These are phyloP conservation scores for Groenewaldozyma sp. DNA, from an alignment of 1,139 yeast genomes.

Conservation along the genomic window DNA sequence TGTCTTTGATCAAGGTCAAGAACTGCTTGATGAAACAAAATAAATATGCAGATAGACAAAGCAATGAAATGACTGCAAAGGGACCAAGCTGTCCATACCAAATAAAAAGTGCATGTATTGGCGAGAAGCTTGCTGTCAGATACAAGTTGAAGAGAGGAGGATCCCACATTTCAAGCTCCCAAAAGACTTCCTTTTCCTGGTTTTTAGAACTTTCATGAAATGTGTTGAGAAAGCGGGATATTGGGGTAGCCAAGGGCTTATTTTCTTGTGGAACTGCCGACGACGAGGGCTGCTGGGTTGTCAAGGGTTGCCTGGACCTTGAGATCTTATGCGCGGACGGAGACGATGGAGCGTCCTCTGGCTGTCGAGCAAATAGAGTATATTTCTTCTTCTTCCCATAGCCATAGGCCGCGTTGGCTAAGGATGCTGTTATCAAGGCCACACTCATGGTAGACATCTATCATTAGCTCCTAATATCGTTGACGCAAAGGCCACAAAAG, in stretches of 20 bases:
- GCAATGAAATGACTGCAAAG: conserved; percentile 27
- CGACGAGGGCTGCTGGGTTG: neutral
- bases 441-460: neutral
- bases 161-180: conserved; percentile 52
- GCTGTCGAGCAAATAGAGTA: conserved; percentile 33
- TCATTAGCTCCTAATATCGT: too few relatives aligned
- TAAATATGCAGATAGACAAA: conserved; percentile 35
- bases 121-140: conserved; percentile 48
- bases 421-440: neutral
- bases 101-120: conserved; percentile 39
- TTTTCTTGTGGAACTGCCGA: neutral
- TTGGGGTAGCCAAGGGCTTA: too few relatives aligned
- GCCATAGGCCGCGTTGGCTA: conserved; percentile 29
- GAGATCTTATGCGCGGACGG: conserved; percentile 31
- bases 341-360: conserved; percentile 32
- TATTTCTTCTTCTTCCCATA: conserved; percentile 33
- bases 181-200: conserved; percentile 25
- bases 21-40: conserved; percentile 38
- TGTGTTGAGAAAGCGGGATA: too few relatives aligned
- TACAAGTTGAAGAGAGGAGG: conserved; percentile 46
- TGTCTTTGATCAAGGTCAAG: conserved; percentile 45
- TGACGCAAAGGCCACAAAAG: too few relatives aligned
- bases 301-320: too few relatives aligned
- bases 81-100: conserved; percentile 36
- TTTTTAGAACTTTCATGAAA: too few relatives aligned